Evolutionary conservation across 208 protist species (phyloP), one percentile per base, ranked within the genome.

Genomic region (Wallacemonas sp.): DNA sequence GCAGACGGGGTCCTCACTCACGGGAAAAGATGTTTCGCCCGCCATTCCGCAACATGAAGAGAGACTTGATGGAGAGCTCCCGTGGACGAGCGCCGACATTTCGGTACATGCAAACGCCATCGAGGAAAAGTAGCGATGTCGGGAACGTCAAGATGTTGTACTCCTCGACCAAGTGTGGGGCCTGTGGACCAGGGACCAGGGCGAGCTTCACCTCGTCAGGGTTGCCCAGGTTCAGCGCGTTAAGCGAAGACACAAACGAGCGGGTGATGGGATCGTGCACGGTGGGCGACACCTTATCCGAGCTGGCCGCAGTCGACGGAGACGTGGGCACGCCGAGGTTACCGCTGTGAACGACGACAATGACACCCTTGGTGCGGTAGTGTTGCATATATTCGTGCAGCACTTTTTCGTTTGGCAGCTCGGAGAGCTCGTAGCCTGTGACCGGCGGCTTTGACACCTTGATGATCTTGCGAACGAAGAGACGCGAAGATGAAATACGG

Each of bases 381-480:
- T 78, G 71, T 33, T 81, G 73, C 45, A 92, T 66, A 69, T 84
- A 95, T 38, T 92, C 84, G 7, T 62, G 61, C 3, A 95, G 79
- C 10, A 92, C 72, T 25, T 79, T 84, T 49, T 95, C 89, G 54
- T 92, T 91, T 12, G 89, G 89, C 42, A 95, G 62, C 57, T 95
- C 86, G 0, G 86, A 81, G 42, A 95, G 86, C 62, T 95, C 89
- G 66, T 95, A 95, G n/a, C 89, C 89, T 1, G 75, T 73, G 7
- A 76, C 77, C 7, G 89, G 89, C 7, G 89, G 86, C 46, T 86
- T 78, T 22, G 79, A 74, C 14, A 92, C 80, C 44, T 86, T 85
- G 39, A 77, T 77, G 36, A 95, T 74, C 32, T 83, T 87, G 0
- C 55, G 77, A n/a, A 95, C 73, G 62, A 91, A 95, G 26, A 67